A percentile compares a stretch with the other conserved stretches of the same genome.
These are phyloP conservation scores for Metschnikowia anglica DNA, from an alignment of 805 yeast genomes.

Conservation along the genomic window DNA sequence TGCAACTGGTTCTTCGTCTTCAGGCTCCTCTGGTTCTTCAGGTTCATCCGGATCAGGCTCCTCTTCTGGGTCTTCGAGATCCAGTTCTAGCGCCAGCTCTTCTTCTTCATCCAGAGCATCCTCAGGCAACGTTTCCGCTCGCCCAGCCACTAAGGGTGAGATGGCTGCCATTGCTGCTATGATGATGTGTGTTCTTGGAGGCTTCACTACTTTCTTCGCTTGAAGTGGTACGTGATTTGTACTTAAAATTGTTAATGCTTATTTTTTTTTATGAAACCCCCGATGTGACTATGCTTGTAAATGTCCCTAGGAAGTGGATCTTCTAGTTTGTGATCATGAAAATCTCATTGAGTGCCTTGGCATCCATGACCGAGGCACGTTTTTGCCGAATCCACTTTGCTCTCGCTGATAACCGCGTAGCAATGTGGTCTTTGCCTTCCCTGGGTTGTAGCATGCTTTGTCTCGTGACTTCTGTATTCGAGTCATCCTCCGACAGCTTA, in stretches of 20 bases:
- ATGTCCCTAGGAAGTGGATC: background rate
- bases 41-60: constrained; percentile 20
- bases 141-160: constrained; percentile 31
- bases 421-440: constrained; percentile 22
- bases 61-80: constrained; percentile 24
- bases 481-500: constrained; percentile 16
- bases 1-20: constrained; percentile 15
- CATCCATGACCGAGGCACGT: constrained; percentile 87
- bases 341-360: constrained; percentile 85
- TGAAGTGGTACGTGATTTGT: background rate
- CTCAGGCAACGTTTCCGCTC: constrained; percentile 24
- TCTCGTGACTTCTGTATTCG: constrained; percentile 32
- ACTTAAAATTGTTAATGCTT: background rate
- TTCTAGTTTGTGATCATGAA: constrained; percentile 70
- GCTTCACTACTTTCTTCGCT: constrained; percentile 38
- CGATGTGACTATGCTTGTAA: background rate
- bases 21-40: constrained; percentile 24
- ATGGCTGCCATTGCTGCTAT: constrained; percentile 34
- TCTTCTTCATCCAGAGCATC: constrained; percentile 25
- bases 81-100: constrained; percentile 15
- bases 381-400: constrained; percentile 88
- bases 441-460: constrained; percentile 27
- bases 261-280: background rate
- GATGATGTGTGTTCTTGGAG: constrained; percentile 44
- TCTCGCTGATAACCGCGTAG: constrained; percentile 57